Conservation (phyloP, 129 eudicot genomes). For the Flaveria linearis region DNA sequence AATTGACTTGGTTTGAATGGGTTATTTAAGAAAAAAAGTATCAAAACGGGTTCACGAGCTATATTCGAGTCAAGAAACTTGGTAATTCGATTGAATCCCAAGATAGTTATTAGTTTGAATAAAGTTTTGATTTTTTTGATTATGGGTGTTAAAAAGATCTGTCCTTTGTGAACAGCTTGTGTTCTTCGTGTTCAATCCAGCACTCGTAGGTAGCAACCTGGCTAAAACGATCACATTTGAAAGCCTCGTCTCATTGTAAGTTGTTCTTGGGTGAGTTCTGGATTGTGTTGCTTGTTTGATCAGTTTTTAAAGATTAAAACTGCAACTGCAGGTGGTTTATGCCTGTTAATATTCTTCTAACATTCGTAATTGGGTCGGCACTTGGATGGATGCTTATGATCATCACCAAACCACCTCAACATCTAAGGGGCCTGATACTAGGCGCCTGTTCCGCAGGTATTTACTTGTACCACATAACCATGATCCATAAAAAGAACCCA, state of each 20-base stretch:
- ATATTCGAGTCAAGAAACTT: not conserved
- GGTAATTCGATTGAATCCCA: not conserved
- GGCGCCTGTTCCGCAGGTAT: conserved; percentile 85
- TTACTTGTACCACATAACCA: too few species aligned
- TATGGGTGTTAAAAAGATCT: not conserved
- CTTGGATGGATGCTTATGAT: conserved; percentile 77
- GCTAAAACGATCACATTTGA: conserved; percentile 71
- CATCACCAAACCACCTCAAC: conserved; percentile 61
- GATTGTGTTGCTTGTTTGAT: not conserved
- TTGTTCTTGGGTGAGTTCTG: conserved; percentile 4
- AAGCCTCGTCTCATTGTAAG: conserved; percentile 62
- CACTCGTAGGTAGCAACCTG: conserved; percentile 70
- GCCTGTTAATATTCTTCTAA: conserved; percentile 81
- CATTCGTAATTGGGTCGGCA: conserved; percentile 70
- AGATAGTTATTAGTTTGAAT: not conserved
- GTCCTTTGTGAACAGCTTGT: conserved; percentile 53
- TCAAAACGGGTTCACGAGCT: not conserved
- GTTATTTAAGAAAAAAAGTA: not conserved
- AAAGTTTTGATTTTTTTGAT: not conserved
- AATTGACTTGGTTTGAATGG: not conserved
- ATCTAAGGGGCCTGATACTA: conserved; percentile 73
- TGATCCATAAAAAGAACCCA: too few species aligned
- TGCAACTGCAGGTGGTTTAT: conserved; percentile 74
- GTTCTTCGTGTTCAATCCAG: conserved; percentile 82
- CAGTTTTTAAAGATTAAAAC: not conserved